Base-by-base conservation (phyloP, 306 rosid species). In the Comarum palustre region DNA sequence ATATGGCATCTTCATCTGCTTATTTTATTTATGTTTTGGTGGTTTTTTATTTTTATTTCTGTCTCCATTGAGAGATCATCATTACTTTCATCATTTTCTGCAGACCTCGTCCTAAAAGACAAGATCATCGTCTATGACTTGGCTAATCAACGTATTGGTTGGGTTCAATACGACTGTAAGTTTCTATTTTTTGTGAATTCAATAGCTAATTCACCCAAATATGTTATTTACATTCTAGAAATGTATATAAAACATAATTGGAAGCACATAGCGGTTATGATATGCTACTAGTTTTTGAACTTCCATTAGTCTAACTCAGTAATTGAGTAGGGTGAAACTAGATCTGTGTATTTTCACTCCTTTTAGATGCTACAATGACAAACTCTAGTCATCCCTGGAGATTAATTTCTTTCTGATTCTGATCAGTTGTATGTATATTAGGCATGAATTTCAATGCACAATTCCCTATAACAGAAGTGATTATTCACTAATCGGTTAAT, bases 101-200 rank as follows among this genome's bases (percentile, higher is more conserved):
- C 90, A 90, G 96, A 90, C 80, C 96, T 90, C 16, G 87, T 90
- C 27, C 84, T 90, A 19, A 88, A 84, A 78, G 93, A 90, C 84
- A 90, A 84, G 79, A 88, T 88, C 57, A 2, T 90, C 46, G 90
- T 90, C 55, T 90, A 90, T 77, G 96, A 90, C 84, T 69, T 90
- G 73, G 90, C 87, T 66, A 80, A 86, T 62, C 90, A 86, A 79
- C 89, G 89, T 64, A 84, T 90, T 52, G 96, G 96, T 80, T 90
- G 96, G 96, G 84, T 87, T 45, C 69, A 80, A 80, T 90, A 86
- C 64, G 86, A 90, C 79, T 90, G 96, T 90, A 86, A 90, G 96
- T 86, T 82, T 66, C 58, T 73, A 60, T 24, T 72, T 64, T 39
- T 73, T 22, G 1, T 15, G 3, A 62, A 8, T 39, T 72, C 54